Evolutionary conservation across 257 asterid species (phyloP), one percentile per base, ranked within the genome.

Genomic region (Primulina tabacum): DNA sequence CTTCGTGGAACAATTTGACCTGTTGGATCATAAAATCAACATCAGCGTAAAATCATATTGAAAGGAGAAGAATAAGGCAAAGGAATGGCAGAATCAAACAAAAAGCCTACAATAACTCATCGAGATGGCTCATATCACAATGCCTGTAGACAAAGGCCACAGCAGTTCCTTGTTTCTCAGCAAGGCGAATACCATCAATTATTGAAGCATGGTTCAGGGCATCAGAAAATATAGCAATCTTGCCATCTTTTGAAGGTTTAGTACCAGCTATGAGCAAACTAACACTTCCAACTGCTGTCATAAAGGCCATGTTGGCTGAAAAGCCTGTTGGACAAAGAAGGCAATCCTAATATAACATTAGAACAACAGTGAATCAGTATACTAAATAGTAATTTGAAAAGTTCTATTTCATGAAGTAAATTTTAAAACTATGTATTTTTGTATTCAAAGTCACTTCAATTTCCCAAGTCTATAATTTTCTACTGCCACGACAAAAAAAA

Each of bases 291-390:
- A 87, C 78, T 5, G 96, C 84, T 30, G 96, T 90, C 92, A 93
- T 81, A 66, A 93, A 84, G 67, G 97, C 97, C 99, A 90, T 90
- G 80, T 93, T 93, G 97, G 99, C 99, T 77, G 99, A 86, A 84
- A 93, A 91, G 95, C 99, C 99, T 83, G 99, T 89, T 75, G 99
- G 97, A 86, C 99, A 94, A 86, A 94, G 99, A 88, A 91, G 96
- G 92, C 99, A 94, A 79, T 94, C 99, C 99, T 94, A 85, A 86
- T 81, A 83, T 78, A 76, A 76, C 75, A 79, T 79, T 80, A 81
- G 86, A 81, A 78, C 71, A 77, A 77, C 67, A 57, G 73, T 18
- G 61, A 77, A 81, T 86, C 81, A 85, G 83, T 77, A 74, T 38
- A 7, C 10, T 6, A 35, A 35, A 35, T 38, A 38, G 50, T 38